Percentiles rank a stretch among this genome's conserved stretches.
Evolutionary conservation across 2,329 filamentous ascomycete genomes (phyloP).

Genomic region (Fusarium cyanostomum): DNA sequence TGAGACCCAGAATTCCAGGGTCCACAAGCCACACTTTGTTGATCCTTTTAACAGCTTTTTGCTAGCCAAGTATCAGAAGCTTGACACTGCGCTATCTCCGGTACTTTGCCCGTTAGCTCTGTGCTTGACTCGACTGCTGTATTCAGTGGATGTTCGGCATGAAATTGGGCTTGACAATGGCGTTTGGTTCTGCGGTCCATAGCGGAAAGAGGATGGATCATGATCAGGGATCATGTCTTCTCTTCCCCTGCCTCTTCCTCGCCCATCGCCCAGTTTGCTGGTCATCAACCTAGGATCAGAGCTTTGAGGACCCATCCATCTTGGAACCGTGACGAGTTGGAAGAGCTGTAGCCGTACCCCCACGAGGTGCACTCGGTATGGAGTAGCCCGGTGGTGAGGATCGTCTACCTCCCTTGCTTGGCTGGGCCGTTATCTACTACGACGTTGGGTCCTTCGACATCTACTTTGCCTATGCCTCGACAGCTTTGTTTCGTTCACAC

Average conservation of each 20-base stretch:
- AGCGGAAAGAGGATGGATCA: not conserved
- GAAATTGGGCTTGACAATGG: not conserved
- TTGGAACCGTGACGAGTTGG: conserved; percentile 9
- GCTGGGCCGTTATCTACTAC: not conserved
- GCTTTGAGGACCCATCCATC: not conserved
- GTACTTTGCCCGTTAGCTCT: not conserved
- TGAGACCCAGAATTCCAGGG: not conserved
- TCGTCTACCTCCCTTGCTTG: conserved; percentile 6
- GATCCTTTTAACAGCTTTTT: not conserved
- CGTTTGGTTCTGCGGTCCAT: not conserved
- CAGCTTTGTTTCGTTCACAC: not conserved
- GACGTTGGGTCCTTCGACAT: not conserved
- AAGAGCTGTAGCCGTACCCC: not conserved
- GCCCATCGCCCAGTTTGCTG: not conserved
- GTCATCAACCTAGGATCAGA: not conserved
- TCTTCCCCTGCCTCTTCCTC: not conserved
- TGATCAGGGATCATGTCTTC: not conserved
- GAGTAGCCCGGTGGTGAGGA: conserved; percentile 1
- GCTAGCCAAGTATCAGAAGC: conserved; percentile 3
- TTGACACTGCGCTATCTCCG: not conserved
- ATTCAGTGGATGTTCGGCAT: not conserved
- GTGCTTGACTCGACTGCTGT: not conserved
- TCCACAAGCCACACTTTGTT: not conserved
- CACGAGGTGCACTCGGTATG: not conserved
- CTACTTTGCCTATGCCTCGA: not conserved